Percentiles rank a stretch among this genome's conserved stretches.
These are phyloP conservation scores for Fusarium continuum DNA, from an alignment of 2,329 filamentous ascomycete species.

Conservation along the genomic window DNA sequence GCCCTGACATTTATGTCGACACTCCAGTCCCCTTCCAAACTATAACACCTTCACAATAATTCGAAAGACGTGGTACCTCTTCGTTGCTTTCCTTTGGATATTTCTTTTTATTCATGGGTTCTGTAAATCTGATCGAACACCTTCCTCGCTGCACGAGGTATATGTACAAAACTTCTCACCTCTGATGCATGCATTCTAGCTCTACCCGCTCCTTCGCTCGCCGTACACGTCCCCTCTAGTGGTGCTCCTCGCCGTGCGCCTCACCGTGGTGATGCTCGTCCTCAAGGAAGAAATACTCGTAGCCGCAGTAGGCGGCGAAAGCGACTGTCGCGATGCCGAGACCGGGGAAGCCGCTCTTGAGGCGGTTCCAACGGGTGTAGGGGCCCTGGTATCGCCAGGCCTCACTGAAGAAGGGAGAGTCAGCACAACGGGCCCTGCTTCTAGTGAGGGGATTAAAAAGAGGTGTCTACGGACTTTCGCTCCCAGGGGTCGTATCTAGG, in stretches of 20 bases:
- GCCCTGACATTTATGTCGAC: not conserved
- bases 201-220: slow-evolving; percentile 14
- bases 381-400: slow-evolving; percentile 92
- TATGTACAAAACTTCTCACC: slow-evolving; percentile 40
- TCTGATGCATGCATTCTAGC: slow-evolving; percentile 18
- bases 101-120: slow-evolving; percentile 36
- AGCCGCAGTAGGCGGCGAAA: slow-evolving; percentile 88
- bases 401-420: slow-evolving; percentile 68
- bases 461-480: slow-evolving; percentile 60
- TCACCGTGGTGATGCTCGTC: slow-evolving; percentile 70
- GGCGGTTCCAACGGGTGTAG: slow-evolving; percentile 89
- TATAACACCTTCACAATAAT: not conserved
- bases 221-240: slow-evolving; percentile 49
- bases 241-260: slow-evolving; percentile 66
- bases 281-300: slow-evolving; percentile 87
- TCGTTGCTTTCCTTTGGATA: not conserved
- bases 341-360: slow-evolving; percentile 86
- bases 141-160: slow-evolving; percentile 30
- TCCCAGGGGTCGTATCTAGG: slow-evolving; percentile 74
- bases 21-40: not conserved
- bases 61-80: not conserved
- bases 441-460: not conserved
- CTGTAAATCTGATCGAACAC: slow-evolving; percentile 31
- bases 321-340: slow-evolving; percentile 92
- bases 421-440: not conserved